These are phyloP conservation scores for Pinus taeda DNA, from an alignment of 75 land plant genomes.

Conservation along the genomic window DNA sequence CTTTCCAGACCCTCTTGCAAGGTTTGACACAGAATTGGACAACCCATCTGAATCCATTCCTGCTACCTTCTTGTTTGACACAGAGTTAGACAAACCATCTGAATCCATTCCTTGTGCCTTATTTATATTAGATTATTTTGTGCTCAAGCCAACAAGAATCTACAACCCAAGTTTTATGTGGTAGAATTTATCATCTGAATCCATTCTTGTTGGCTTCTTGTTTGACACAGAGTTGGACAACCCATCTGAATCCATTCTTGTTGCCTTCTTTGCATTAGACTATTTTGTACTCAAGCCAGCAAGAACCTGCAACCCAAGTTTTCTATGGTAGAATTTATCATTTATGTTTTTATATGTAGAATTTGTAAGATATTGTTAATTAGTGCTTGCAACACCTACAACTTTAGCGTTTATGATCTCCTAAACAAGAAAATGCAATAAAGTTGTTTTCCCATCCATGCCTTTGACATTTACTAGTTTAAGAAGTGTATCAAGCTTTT, in stretches of 20 bases:
- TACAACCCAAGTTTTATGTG: no score
- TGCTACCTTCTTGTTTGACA: no score
- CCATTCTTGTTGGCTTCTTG: no score
- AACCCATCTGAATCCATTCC: slow-evolving; percentile 71
- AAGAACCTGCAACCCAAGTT: slow-evolving; percentile 78
- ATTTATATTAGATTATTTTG: no score
- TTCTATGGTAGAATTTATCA: slow-evolving; percentile 18
- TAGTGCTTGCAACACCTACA: slow-evolving; percentile 29
- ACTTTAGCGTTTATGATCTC: slow-evolving; percentile 69
- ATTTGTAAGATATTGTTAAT: slow-evolving; percentile 6
- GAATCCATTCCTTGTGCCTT: no score
- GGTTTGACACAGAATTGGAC: slow-evolving; percentile 62
- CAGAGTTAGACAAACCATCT: no score
- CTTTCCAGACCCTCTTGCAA: slow-evolving; percentile 55
- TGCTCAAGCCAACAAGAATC: no score
- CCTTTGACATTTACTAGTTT: slow-evolving; percentile 83
- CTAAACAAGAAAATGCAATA: slow-evolving; percentile 82
- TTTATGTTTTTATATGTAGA: neutral
- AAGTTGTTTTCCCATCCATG: slow-evolving; percentile 80
- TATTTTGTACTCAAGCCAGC: slow-evolving; percentile 63
- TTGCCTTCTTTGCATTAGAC: slow-evolving; percentile 67
- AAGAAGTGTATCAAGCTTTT: slow-evolving; percentile 76
- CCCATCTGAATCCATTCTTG: slow-evolving; percentile 65
- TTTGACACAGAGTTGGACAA: slow-evolving; percentile 65
- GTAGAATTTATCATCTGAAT: no score